Evolutionary conservation across 768 basidiomycete genomes (phyloP).

Genomic region (Suillus placidus): DNA sequence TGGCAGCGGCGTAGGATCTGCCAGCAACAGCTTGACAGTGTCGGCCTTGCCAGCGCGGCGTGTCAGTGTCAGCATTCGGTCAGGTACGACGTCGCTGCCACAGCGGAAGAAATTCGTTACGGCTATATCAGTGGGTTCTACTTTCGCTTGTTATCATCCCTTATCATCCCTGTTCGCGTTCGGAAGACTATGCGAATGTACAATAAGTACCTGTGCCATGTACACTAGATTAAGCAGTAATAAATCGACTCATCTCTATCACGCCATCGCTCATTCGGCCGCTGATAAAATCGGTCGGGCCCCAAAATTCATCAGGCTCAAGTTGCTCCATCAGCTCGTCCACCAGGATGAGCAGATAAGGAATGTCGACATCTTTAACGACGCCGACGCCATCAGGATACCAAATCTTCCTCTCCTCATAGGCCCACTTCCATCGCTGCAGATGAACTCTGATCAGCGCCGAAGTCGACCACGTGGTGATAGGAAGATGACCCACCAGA

Average conservation of each 20-base stretch:
- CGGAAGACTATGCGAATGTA: not conserved
- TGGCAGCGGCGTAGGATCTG: not conserved
- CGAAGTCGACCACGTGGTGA: not conserved
- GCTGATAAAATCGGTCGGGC: slow-evolving; percentile 5
- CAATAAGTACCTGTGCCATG: not conserved
- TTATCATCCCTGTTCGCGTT: not conserved
- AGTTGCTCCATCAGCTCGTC: slow-evolving; percentile 36
- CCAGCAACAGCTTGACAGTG: not conserved
- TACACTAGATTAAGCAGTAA: not conserved
- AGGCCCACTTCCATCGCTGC: slow-evolving; percentile 78
- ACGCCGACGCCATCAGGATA: slow-evolving; percentile 44
- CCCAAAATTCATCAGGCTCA: slow-evolving; percentile 8
- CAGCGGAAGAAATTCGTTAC: slow-evolving; percentile 1
- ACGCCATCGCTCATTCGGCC: not conserved
- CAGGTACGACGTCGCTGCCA: slow-evolving; percentile 1
- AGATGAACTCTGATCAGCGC: not conserved
- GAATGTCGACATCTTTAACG: slow-evolving; percentile 37
- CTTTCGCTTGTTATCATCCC: slow-evolving; percentile 6
- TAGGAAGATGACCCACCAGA: slow-evolving; percentile 46
- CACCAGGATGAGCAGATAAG: slow-evolving; percentile 44
- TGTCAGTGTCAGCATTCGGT: not conserved
- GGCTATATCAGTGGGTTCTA: not conserved
- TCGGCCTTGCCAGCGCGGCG: not conserved
- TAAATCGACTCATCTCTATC: not conserved
- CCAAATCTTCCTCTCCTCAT: slow-evolving; percentile 54